Evolutionary conservation across 805 yeast genomes (phyloP).

Genomic region (Ogataea paradorogensis): DNA sequence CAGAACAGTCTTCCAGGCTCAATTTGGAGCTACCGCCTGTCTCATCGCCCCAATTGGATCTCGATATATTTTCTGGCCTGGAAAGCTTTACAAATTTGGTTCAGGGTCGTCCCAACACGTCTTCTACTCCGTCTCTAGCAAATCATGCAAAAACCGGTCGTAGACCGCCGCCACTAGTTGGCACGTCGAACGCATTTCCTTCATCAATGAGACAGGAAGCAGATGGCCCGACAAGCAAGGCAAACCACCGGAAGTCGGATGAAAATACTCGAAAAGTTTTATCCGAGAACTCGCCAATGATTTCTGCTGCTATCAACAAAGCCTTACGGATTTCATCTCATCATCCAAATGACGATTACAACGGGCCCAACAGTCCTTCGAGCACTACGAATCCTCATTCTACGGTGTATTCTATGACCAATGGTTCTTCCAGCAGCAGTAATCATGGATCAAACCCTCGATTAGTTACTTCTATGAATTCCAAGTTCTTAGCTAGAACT

Average conservation of each 20-base stretch:
- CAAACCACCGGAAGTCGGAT: conserved; percentile 6
- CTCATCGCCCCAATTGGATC: conserved; percentile 15
- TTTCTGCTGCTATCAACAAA: conserved; percentile 34
- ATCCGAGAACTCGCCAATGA: conserved; percentile 30
- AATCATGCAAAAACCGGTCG: conserved; percentile 5
- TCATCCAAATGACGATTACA: conserved; percentile 1
- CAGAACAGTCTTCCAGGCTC: conserved; percentile 13
- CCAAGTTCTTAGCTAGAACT: conserved; percentile 59
- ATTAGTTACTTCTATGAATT: conserved; percentile 53
- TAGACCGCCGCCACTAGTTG: conserved; percentile 18
- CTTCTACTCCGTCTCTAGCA: neutral
- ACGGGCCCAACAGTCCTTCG: conserved; percentile 1
- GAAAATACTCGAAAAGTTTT: conserved; percentile 19
- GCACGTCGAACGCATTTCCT: conserved; percentile 17
- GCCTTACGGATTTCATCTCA: conserved; percentile 27
- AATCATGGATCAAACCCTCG: conserved; percentile 18
- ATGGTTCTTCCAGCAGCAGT: neutral
- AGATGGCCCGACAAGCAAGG: conserved; percentile 1
- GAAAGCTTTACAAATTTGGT: neutral
- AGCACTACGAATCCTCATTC: neutral
- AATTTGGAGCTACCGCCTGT: conserved; percentile 18
- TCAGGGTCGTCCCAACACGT: neutral
- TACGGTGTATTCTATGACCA: conserved; percentile 1
- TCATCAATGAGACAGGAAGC: conserved; percentile 19
- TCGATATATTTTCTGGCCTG: conserved; percentile 11